Evolutionary conservation across 345 rosid genomes (phyloP).

Genomic region (Eutrema yunnanense): DNA sequence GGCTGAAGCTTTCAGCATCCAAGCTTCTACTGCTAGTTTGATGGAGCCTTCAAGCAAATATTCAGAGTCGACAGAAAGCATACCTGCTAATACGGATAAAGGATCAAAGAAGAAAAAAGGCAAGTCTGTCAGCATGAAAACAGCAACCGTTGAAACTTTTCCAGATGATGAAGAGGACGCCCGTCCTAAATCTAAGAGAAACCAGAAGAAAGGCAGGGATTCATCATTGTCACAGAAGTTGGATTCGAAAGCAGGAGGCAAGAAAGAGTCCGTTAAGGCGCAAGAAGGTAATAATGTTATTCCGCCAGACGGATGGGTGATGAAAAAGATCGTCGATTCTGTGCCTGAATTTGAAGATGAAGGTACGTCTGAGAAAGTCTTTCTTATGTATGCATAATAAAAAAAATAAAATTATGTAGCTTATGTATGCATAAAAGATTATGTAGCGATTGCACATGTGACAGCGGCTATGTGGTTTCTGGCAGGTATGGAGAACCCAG

Average conservation of each 20-base stretch:
- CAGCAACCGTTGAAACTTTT: constrained; percentile 41
- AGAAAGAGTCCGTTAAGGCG: constrained; percentile 50
- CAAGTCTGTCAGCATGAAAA: constrained; percentile 52
- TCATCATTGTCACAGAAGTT: constrained; percentile 45
- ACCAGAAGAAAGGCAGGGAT: constrained; percentile 79
- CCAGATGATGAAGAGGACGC: constrained; percentile 54
- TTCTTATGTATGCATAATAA: neutral
- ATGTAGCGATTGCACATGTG: constrained; percentile 1
- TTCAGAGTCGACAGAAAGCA: constrained; percentile 43
- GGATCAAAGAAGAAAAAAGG: constrained; percentile 84
- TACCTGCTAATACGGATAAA: constrained; percentile 45
- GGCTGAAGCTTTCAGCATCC: constrained; percentile 48
- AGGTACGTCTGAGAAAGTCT: constrained; percentile 38
- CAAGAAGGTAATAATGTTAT: constrained; percentile 51
- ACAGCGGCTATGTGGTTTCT: constrained; percentile 18
- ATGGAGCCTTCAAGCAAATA: constrained; percentile 38
- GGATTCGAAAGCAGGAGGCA: constrained; percentile 55
- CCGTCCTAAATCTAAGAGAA: constrained; percentile 75
- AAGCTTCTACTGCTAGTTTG: constrained; percentile 39
- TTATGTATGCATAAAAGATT: neutral
- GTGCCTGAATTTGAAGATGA: constrained; percentile 86
- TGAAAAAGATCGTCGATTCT: constrained; percentile 48
- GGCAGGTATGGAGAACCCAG: constrained; percentile 61
- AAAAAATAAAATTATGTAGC: neutral
- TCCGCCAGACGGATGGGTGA: constrained; percentile 78